Base-by-base conservation (phyloP, 306 rosid genomes). In the Lotus japonicus region DNA sequence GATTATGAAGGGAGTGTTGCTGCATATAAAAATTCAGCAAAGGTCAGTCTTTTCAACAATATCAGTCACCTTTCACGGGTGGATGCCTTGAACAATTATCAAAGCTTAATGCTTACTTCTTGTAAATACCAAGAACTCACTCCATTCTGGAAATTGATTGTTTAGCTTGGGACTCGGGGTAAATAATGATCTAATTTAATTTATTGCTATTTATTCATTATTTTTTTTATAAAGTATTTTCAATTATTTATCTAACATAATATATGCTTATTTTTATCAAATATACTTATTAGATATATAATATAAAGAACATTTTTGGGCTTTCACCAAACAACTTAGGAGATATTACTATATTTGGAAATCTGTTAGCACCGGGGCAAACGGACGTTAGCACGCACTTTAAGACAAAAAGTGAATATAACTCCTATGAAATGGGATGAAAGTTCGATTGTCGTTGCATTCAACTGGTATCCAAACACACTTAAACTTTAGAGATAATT, bases 1-100 rank as follows among this genome's bases (percentile, higher is more conserved):
- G 98, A 92, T 68, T 92, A 81, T 74, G 88, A 80, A 39, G 97
- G 88, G 83, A 92, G 98, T 75, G 74, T 85, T 65, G 77, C 83
- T 69, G 97, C 98, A 23, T 92, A 86, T 71, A 86, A 80, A 86
- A 83, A 36, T 69, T 82, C 97, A 56, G 75, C 85, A 51, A 79
- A 0, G 91, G 98, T 92, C 46, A 71, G 91, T 83, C 72, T 74
- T 75, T 71, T 49, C 79, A 73, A 41, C 36, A 38, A 63, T 42
- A 75, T 46, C 74, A 58, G 66, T 58, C 56, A 58, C 44, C 70
- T 59, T 52, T 66, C 49, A 17, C 14, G 18, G 18, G 33, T 59
- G 43, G 61, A 58, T 75, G 52, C 50, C 53, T 55, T 17, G 15
- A 67, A 73, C 5, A 1, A 48, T 55, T 16, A 13, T 65, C 68